phyloP scores from a whole-genome alignment of 73 alveolate species.

The Paramecium biaurelia region DNA sequence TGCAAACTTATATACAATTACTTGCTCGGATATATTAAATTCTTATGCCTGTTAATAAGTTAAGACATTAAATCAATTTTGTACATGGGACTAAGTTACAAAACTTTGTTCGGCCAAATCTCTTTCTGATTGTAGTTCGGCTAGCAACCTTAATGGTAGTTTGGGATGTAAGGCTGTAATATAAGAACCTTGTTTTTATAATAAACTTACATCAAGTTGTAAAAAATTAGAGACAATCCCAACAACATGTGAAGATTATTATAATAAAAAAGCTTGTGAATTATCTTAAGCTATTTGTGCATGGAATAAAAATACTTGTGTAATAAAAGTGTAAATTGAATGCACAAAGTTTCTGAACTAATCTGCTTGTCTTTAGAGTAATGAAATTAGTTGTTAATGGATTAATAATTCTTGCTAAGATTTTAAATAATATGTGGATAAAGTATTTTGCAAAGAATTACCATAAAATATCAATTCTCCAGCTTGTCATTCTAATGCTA shows the following conservation, averaged over 20 bases:
- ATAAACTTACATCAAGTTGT: neutral
- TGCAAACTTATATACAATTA: neutral
- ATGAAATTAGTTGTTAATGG: neutral
- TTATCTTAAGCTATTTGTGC: neutral
- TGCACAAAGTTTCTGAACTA: neutral
- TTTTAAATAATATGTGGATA: neutral
- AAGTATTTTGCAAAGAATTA: neutral
- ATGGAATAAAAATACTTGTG: neutral
- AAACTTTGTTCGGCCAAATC: neutral
- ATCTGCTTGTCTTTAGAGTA: neutral
- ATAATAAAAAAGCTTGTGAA: neutral
- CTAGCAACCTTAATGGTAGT: neutral
- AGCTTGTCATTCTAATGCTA: neutral
- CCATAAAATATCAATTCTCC: neutral
- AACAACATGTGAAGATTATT: neutral
- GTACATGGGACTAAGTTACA: neutral
- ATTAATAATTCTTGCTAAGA: neutral
- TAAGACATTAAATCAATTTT: neutral
- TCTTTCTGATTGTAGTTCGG: neutral
- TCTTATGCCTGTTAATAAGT: neutral
- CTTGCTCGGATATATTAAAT: neutral
- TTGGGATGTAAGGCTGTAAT: neutral
- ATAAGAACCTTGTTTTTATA: neutral
- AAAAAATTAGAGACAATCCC: neutral
- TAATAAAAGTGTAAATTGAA: neutral